A percentile compares a stretch with the other conserved stretches of the same genome.
Evolutionary conservation across 2,329 filamentous ascomycete genomes (phyloP).

Genomic region (Venturia asperata): DNA sequence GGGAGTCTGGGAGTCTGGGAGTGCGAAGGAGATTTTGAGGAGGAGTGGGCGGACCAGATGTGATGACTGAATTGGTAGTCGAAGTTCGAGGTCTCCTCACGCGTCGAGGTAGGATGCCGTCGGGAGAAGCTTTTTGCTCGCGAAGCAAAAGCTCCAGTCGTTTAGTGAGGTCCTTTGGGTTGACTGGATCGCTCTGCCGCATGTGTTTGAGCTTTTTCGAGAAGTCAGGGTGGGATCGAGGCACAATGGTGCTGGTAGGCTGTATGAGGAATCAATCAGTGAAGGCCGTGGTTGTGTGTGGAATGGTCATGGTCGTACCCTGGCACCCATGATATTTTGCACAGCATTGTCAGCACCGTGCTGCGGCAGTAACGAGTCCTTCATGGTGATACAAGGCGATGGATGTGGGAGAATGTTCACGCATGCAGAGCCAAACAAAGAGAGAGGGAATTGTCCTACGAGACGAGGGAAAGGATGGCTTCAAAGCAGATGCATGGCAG

Average conservation of each 20-base stretch:
- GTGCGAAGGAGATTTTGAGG: not conserved
- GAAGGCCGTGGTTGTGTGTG: not conserved
- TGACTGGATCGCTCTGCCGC: slow-evolving; percentile 17
- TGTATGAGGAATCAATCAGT: not conserved
- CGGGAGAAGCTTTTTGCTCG: not conserved
- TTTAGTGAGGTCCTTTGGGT: slow-evolving; percentile 6
- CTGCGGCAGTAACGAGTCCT: not conserved
- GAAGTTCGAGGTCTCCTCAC: slow-evolving; percentile 7
- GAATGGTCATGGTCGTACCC: not conserved
- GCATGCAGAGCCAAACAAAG: not conserved
- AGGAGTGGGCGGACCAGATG: slow-evolving; percentile 3
- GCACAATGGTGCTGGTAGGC: not conserved
- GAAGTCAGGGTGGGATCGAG: slow-evolving; percentile 13
- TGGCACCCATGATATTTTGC: not conserved
- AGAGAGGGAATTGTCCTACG: not conserved
- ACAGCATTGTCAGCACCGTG: not conserved
- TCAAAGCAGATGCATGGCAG: not conserved
- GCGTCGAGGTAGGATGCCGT: slow-evolving; percentile 5
- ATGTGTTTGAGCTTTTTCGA: slow-evolving; percentile 14
- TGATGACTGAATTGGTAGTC: not conserved
- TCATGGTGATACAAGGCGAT: slow-evolving; percentile 1
- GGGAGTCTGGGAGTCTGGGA: not conserved
- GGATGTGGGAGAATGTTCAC: not conserved
- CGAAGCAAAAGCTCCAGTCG: slow-evolving; percentile 3
- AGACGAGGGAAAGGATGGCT: not conserved